Evolutionary conservation across 129 eudicot genomes (phyloP), one percentile per base, ranked within the genome.

Genomic region (Rutidosis leptorrhynchoides): DNA sequence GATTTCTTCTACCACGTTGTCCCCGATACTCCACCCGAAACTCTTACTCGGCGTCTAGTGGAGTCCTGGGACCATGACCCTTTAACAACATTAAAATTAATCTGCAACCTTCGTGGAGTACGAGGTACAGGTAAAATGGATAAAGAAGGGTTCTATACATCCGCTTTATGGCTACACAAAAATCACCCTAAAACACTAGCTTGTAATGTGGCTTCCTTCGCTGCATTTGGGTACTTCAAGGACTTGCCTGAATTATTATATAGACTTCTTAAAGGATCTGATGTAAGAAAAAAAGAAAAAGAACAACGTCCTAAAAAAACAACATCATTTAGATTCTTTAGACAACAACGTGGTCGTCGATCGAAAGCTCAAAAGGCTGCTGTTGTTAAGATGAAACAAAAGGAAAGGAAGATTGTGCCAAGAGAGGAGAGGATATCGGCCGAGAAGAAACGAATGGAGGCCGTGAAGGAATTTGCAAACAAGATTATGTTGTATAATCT

Each of bases 151-250:
- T 64, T 12, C 11, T 64, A 64, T 14, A 64, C 56, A 1, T 64
- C 56, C 2, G 69, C 56, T n/a, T n/a, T n/a, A n/a, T n/a, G n/a
- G n/a, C n/a, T n/a, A n/a, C n/a, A n/a, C n/a, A n/a, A n/a, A n/a
- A 7, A 64, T 56, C 69, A 64, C 23, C 69, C 69, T 43, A 64
- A 43, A 64, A 64, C 69, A 1, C 69, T 64, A 43, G 69, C 57
- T 4, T 42, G 69, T 23, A 64, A 64, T 27, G 6, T 64, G 8
- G 57, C 16, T 23, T n/a, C 55, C 23, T 7, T 64, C 37, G 69
- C 56, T 15, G 9, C 24, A 0, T 64, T 64, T 7, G 69, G 69
- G 7, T 64, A 64, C 24, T 64, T 64, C 25, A 64, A 64, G 40
- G 69, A 64, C 55, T 64, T 64, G 55, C 69, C 69, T 1, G 69